These are phyloP conservation scores for Lactifluus subvellereus DNA, from an alignment of 768 basidiomycete species.

Conservation along the genomic window DNA sequence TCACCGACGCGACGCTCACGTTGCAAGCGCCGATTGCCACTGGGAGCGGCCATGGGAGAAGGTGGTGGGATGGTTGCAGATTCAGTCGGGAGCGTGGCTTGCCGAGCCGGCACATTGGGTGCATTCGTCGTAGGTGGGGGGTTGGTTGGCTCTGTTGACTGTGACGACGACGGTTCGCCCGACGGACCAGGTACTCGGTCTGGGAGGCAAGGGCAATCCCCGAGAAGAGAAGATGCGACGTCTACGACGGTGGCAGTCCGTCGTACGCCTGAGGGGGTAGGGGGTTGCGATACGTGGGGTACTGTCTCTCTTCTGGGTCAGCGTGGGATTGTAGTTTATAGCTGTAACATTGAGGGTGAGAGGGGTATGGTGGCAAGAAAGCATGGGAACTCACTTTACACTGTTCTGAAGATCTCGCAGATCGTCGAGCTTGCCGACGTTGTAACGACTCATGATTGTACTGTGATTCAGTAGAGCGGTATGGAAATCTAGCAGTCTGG, in stretches of 20 bases:
- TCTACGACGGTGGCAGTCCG: background rate
- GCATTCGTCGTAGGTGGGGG: background rate
- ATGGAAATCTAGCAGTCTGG: conserved; percentile 7
- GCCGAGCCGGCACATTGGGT: background rate
- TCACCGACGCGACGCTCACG: conserved; percentile 7
- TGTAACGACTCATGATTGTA: conserved; percentile 15
- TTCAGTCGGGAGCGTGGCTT: background rate
- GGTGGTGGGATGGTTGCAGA: background rate
- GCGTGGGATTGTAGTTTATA: conserved; percentile 7
- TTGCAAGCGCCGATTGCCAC: background rate
- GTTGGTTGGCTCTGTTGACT: background rate
- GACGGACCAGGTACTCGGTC: background rate
- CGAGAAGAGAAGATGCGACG: background rate
- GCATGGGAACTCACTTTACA: background rate
- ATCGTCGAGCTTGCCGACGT: conserved; percentile 19
- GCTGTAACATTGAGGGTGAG: background rate
- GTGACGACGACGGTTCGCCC: background rate
- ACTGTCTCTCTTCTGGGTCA: background rate
- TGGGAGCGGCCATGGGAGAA: background rate
- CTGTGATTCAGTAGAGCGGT: conserved; percentile 15
- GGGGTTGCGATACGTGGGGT: background rate
- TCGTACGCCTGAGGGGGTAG: no score
- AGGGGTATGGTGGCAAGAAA: background rate
- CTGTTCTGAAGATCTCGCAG: conserved; percentile 13
- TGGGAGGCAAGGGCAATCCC: no score